Evolutionary conservation across 2,329 filamentous ascomycete genomes (phyloP).

Genomic region (Aureobasidium namibiae): DNA sequence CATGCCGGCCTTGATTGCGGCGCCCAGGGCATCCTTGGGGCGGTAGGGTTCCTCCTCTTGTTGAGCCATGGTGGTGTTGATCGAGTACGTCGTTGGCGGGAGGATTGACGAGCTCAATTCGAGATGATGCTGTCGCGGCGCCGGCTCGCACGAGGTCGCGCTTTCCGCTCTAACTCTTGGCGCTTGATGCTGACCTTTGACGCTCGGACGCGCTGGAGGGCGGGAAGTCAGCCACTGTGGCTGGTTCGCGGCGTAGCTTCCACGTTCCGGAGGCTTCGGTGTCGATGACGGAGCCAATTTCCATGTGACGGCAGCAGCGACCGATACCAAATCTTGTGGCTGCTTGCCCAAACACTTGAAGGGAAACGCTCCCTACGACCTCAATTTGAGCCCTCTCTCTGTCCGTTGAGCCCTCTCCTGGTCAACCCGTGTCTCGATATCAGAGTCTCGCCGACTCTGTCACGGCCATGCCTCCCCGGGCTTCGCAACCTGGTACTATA

Average conservation of each 20-base stretch:
- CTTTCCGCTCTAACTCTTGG: neutral
- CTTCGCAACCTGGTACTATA: conserved; percentile 12
- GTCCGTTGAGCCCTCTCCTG: neutral
- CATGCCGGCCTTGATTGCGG: conserved; percentile 55
- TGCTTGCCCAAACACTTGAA: neutral
- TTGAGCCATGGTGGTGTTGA: neutral
- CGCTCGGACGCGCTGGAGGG: neutral
- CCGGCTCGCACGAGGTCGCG: conserved; percentile 4
- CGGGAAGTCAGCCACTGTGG: neutral
- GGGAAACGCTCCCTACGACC: neutral
- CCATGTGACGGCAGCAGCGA: neutral
- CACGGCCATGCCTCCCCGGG: conserved; percentile 13
- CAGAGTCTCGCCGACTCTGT: neutral
- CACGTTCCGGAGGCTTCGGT: neutral
- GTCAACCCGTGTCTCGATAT: neutral
- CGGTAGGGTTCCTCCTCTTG: conserved; percentile 47
- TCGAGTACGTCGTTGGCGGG: conserved; percentile 1
- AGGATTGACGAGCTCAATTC: neutral
- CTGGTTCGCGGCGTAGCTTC: neutral
- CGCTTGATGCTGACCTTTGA: neutral
- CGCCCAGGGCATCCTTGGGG: conserved; percentile 65
- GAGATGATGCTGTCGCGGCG: neutral
- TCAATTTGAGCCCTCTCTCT: neutral
- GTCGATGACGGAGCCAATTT: neutral
- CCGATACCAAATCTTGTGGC: conserved; percentile 3